phyloP scores from a whole-genome alignment of 2,329 filamentous ascomycete species.

The Penicillium corylophilum region DNA sequence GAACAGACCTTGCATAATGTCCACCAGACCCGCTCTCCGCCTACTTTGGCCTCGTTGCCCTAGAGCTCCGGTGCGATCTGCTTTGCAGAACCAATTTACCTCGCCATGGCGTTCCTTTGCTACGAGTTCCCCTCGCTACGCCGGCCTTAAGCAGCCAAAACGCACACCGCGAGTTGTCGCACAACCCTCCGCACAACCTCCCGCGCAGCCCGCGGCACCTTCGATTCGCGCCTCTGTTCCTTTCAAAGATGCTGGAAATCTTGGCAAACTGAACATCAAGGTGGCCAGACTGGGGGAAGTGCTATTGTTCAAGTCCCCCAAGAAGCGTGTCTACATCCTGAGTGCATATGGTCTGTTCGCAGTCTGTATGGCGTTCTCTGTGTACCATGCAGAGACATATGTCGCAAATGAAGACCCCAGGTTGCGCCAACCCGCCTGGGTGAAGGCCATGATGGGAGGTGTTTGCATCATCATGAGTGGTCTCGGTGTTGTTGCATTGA shows the following conservation, averaged over 20 bases:
- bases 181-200: background rate
- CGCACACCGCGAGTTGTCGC: background rate
- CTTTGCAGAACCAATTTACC: constrained; percentile 10
- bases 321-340: constrained; percentile 56
- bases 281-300: constrained; percentile 59
- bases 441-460: constrained; percentile 57
- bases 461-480: constrained; percentile 60
- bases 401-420: constrained; percentile 50
- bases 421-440: constrained; percentile 55
- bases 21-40: constrained; percentile 29
- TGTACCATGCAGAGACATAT: constrained; percentile 51
- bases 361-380: constrained; percentile 54
- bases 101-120: constrained; percentile 32
- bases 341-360: constrained; percentile 58
- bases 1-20: constrained; percentile 27
- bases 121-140: constrained; percentile 27
- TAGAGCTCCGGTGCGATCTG: constrained; percentile 15
- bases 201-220: background rate
- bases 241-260: constrained; percentile 22
- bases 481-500: constrained; percentile 60
- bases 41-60: constrained; percentile 28
- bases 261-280: constrained; percentile 51
- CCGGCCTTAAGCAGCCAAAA: constrained; percentile 16
- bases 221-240: background rate
- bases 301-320: constrained; percentile 66